A percentile compares a stretch with the other conserved stretches of the same genome.
Conservation (phyloP, 208 protist species). For the Acanthamoeba royreba region DNA sequence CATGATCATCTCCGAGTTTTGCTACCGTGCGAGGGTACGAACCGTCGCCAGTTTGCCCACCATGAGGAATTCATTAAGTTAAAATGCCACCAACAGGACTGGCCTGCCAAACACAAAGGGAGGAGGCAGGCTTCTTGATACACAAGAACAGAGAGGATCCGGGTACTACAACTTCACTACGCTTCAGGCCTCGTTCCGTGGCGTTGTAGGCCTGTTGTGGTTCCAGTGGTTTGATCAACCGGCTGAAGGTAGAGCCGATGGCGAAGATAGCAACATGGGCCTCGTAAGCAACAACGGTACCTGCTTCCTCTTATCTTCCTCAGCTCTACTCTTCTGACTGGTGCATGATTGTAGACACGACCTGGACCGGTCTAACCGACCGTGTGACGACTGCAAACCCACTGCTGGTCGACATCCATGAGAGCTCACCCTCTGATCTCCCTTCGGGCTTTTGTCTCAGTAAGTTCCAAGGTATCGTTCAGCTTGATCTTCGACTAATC, state of each 20-base stretch:
- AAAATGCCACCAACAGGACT: neutral
- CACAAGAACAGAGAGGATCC: neutral
- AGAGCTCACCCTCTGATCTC: neutral
- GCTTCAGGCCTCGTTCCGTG: neutral
- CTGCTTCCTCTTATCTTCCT: neutral
- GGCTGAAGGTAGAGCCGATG: neutral
- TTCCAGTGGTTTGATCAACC: neutral
- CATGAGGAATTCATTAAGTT: neutral
- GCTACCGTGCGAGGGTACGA: neutral
- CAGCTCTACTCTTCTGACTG: neutral
- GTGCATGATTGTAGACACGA: neutral
- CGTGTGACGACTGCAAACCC: neutral
- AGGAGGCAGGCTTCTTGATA: neutral
- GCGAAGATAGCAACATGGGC: neutral
- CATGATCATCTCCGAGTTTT: neutral
- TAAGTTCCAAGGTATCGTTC: neutral
- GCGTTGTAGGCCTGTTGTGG: neutral
- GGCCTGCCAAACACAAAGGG: neutral
- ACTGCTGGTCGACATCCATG: neutral
- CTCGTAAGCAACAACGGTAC: neutral
- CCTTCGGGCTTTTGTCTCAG: neutral
- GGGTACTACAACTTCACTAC: neutral
- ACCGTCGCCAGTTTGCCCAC: neutral
- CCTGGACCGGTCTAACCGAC: neutral
- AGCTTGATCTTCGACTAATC: too few species aligned